phyloP scores from a whole-genome alignment of 768 basidiomycete genomes.

The Hypsizygus marmoreus region DNA sequence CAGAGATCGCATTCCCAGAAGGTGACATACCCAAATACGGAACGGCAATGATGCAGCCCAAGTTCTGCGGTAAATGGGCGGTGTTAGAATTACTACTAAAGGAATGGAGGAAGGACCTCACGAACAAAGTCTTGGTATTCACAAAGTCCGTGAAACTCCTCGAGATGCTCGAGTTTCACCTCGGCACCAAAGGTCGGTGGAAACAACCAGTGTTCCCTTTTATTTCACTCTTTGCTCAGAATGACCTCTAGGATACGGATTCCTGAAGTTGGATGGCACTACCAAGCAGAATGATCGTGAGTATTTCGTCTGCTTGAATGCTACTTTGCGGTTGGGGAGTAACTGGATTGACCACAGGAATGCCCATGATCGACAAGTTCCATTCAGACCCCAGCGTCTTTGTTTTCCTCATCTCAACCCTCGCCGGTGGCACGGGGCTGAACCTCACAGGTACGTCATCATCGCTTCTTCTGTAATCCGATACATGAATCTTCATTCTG shows the following conservation, averaged over 20 bases:
- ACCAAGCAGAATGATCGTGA: constrained; percentile 66
- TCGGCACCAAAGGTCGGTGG: constrained; percentile 53
- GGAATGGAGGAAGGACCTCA: constrained; percentile 61
- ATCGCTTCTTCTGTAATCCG: background rate
- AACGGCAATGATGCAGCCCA: constrained; percentile 59
- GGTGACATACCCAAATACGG: constrained; percentile 58
- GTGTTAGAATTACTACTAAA: constrained; percentile 69
- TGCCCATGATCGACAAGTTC: constrained; percentile 85
- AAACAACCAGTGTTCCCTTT: background rate
- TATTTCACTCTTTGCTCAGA: constrained; percentile 3
- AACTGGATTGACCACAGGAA: constrained; percentile 51
- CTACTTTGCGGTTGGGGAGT: background rate
- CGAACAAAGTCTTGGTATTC: constrained; percentile 91
- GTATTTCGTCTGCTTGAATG: constrained; percentile 23
- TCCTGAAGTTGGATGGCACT: constrained; percentile 79
- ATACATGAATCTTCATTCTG: background rate
- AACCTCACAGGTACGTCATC: constrained; percentile 63
- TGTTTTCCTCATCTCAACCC: constrained; percentile 86
- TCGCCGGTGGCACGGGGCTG: constrained; percentile 89
- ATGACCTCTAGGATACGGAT: constrained; percentile 48
- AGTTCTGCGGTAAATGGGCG: constrained; percentile 84
- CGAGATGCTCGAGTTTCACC: constrained; percentile 80
- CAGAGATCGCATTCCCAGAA: constrained; percentile 63
- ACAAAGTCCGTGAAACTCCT: constrained; percentile 91
- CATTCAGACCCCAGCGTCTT: constrained; percentile 73